Evolutionary conservation across 805 yeast genomes (phyloP), one percentile per base, ranked within the genome.

Genomic region (Saccharomycopsis fermentans): DNA sequence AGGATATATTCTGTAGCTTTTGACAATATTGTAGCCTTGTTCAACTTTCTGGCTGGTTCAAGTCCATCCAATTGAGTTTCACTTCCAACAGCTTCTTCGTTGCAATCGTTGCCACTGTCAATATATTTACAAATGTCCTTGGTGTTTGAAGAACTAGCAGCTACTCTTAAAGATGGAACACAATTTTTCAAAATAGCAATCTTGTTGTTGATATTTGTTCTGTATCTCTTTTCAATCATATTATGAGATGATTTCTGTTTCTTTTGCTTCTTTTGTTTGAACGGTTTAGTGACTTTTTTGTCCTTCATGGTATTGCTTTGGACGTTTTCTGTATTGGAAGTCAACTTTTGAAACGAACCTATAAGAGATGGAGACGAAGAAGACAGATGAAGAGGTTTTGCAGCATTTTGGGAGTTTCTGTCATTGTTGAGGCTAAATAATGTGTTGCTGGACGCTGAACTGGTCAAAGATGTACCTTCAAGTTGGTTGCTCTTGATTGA

Each of bases 1-100:
- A 79, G 81, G 63, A 87, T 86, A 66, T 87, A 87, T 68, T 87
- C 94, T 2, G 87, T 82, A 1, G 92, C 88, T 65, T 87, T 87
- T 29, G 86, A 75, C 60, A 87, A 73, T 54, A 87, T 86, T 16
- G 87, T 82, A 2, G 92, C 94, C 67, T 87, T 87, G 69, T 86
- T 87, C 62, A 87, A 73, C 65, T 87, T 87, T 62, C 81, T 77
- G 3, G 95, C 92, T 0, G 92, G 91, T 54, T 81, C 79, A 59
- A 87, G 74, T 1, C 92, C 92, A 68, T 87, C 92, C 65, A 87
- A 71, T 62, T 82, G 67, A 79, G 54, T 67, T 64, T 19, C 16
- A 51, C 71, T 76, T 50, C 76, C 86, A 63, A 82, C 86, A 59
- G 84, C 83, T 62, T 82, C 79, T 58, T 82, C 73, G 1, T 43